phyloP scores from a whole-genome alignment of 2,329 filamentous ascomycete species.

The Apiospora aurea region DNA sequence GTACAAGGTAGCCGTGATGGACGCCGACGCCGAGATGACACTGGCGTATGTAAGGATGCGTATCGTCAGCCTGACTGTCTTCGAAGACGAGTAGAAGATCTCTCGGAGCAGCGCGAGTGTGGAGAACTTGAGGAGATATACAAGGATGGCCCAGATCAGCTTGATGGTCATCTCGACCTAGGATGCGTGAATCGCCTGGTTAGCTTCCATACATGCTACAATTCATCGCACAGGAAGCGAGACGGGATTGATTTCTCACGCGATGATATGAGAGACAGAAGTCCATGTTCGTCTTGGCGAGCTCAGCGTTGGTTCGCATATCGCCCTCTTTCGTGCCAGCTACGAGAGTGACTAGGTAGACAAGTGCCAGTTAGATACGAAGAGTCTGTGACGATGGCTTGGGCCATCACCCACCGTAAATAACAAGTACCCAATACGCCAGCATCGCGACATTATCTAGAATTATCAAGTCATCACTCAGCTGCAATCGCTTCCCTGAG shows the following conservation, averaged over 20 bases:
- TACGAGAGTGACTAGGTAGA: background rate
- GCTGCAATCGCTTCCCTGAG: background rate
- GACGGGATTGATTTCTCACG: background rate
- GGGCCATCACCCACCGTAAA: too few species aligned
- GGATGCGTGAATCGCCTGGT: too few species aligned
- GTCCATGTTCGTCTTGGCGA: too few species aligned
- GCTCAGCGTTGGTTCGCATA: too few species aligned
- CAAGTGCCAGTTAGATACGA: background rate
- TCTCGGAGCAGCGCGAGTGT: background rate
- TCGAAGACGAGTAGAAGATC: background rate
- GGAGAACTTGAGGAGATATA: background rate
- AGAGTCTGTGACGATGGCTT: background rate
- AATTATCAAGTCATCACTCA: background rate
- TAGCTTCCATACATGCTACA: background rate
- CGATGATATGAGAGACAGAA: background rate
- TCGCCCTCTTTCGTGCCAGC: too few species aligned
- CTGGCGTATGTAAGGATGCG: background rate
- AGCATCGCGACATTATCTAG: background rate
- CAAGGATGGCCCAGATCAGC: background rate
- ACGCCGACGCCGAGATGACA: background rate
- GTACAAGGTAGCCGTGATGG: background rate
- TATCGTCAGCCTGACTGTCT: background rate
- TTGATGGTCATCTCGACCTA: background rate
- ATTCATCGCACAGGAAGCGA: background rate
- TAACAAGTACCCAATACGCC: background rate